Evolutionary conservation across 164 flowering plant genomes (phyloP).

Genomic region (Sedum album): DNA sequence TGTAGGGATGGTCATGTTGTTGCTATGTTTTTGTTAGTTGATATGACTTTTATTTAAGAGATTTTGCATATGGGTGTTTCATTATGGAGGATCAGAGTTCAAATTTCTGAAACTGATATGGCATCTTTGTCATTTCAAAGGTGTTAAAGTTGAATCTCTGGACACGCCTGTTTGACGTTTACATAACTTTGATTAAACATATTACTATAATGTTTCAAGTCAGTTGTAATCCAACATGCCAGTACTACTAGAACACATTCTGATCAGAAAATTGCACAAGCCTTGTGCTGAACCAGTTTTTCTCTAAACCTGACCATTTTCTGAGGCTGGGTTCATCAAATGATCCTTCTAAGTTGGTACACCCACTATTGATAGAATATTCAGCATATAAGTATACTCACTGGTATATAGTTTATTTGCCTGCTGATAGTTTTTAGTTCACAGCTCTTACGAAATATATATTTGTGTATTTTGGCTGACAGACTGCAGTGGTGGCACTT

Average conservation of each 20-base stretch:
- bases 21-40: neutral
- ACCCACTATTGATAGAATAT: no score
- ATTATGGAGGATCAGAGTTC: no score
- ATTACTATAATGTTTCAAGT: neutral
- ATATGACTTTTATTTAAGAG: no score
- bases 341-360: no score
- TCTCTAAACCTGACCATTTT: no score
- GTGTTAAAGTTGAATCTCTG: neutral
- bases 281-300: neutral
- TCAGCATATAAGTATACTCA: no score
- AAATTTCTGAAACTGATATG: no score
- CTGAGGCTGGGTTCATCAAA: no score
- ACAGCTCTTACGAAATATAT: neutral
- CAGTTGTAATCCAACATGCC: neutral
- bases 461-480: slow-evolving; percentile 15
- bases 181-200: neutral
- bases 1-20: neutral
- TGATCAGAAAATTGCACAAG: neutral
- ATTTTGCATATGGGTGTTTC: neutral
- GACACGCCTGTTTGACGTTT: neutral
- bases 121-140: neutral
- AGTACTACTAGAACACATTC: neutral
- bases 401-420: neutral
- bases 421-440: slow-evolving; percentile 1
- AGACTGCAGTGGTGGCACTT: slow-evolving; percentile 81